Percentiles rank a stretch among this genome's conserved stretches.
Evolutionary conservation across 129 eudicot species (phyloP).

Genomic region (Centrapalus pauciflorus): DNA sequence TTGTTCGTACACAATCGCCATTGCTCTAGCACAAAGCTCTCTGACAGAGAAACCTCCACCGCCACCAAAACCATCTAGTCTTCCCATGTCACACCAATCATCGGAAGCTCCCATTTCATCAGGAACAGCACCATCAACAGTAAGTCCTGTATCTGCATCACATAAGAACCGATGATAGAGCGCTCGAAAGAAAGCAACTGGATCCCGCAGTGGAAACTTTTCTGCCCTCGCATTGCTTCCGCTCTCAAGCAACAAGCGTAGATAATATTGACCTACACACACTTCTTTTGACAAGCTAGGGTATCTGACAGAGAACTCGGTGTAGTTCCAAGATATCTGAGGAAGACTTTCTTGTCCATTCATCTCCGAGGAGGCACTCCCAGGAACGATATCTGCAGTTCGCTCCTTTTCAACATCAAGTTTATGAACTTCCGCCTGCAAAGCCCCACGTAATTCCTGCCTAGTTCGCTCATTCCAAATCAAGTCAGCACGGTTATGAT

Average conservation of each 20-base stretch:
- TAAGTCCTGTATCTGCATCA: slow-evolving; percentile 96
- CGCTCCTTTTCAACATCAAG: slow-evolving; percentile 91
- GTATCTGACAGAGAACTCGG: slow-evolving; percentile 84
- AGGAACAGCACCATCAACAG: slow-evolving; percentile 95
- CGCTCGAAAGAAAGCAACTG: slow-evolving; percentile 90
- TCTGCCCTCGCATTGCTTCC: slow-evolving; percentile 69
- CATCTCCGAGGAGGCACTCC: slow-evolving; percentile 42
- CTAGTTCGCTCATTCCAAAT: slow-evolving; percentile 98
- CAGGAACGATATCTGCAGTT: slow-evolving; percentile 87
- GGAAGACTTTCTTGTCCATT: slow-evolving; percentile 61
- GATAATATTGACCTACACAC: slow-evolving; percentile 95
- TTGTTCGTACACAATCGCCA: slow-evolving; percentile 97
- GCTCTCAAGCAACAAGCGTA: slow-evolving; percentile 88
- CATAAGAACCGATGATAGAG: slow-evolving; percentile 89
- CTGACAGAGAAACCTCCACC: slow-evolving; percentile 95
- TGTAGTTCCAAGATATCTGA: slow-evolving; percentile 95
- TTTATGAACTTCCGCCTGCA: slow-evolving; percentile 92
- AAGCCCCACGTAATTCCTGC: slow-evolving; percentile 78
- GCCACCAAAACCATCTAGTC: slow-evolving; percentile 98
- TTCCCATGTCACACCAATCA: slow-evolving; percentile 99
- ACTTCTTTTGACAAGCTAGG: slow-evolving; percentile 94
- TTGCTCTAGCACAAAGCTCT: slow-evolving; percentile 98
- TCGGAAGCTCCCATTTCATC: slow-evolving; percentile 96
- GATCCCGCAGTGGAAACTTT: slow-evolving; percentile 86
- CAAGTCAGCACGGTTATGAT: slow-evolving; percentile 96